These are phyloP conservation scores for Terfezia boudieri DNA, from an alignment of 495 filamentous ascomycete genomes.

Conservation along the genomic window DNA sequence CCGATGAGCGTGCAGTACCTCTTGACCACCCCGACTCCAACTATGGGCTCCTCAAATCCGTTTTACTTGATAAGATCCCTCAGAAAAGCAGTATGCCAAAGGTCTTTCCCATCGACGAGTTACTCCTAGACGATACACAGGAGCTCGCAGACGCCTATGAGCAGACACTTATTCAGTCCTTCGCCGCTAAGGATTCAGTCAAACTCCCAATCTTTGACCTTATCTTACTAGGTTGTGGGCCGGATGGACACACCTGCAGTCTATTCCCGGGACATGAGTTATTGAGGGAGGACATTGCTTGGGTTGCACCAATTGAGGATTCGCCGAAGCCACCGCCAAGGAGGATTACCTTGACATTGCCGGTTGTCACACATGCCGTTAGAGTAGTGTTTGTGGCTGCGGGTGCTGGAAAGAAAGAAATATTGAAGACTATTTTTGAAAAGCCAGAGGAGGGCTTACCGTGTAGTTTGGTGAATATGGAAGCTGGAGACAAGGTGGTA, in stretches of 20 bases:
- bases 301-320: constrained; percentile 76
- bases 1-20: constrained; percentile 86
- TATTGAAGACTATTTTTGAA: constrained; percentile 79
- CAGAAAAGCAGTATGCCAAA: constrained; percentile 31
- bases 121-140: constrained; percentile 57
- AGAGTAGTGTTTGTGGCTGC: constrained; percentile 82
- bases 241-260: constrained; percentile 92
- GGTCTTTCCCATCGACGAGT: constrained; percentile 55
- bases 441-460: constrained; percentile 42
- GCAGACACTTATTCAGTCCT: constrained; percentile 57
- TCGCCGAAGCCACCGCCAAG: constrained; percentile 83
- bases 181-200: constrained; percentile 68
- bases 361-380: constrained; percentile 63
- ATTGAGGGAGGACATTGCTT: constrained; percentile 69
- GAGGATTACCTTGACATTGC: constrained; percentile 77
- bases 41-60: constrained; percentile 65
- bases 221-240: constrained; percentile 74
- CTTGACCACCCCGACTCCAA: constrained; percentile 86
- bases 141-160: constrained; percentile 90
- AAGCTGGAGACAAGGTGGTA: constrained; percentile 59
- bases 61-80: constrained; percentile 74
- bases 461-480: constrained; percentile 66
- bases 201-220: constrained; percentile 87
- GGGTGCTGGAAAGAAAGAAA: constrained; percentile 68
- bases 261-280: constrained; percentile 79